These are phyloP conservation scores for Candida sanyaensis DNA, from an alignment of 1,139 yeast genomes.

Conservation along the genomic window DNA sequence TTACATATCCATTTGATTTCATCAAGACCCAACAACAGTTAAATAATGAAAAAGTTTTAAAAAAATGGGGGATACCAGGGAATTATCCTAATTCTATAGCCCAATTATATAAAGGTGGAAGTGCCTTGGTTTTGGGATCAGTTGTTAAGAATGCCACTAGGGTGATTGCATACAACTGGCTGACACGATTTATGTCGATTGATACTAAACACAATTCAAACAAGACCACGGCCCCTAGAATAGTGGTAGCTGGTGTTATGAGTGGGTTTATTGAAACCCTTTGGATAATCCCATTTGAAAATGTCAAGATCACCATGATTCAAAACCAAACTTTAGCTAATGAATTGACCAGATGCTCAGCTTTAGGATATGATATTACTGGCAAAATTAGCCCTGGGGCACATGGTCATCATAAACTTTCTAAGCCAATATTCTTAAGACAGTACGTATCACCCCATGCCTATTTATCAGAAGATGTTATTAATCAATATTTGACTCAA, in stretches of 20 bases:
- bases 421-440: slow-evolving; percentile 26
- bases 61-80: slow-evolving; percentile 36
- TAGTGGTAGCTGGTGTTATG: slow-evolving; percentile 82
- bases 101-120: slow-evolving; percentile 69
- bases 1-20: slow-evolving; percentile 85
- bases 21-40: slow-evolving; percentile 75
- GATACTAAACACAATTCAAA: slow-evolving; percentile 34
- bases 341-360: slow-evolving; percentile 29
- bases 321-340: slow-evolving; percentile 55
- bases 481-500: slow-evolving; percentile 27
- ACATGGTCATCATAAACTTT: slow-evolving; percentile 25
- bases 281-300: slow-evolving; percentile 89
- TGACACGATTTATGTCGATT: slow-evolving; percentile 72
- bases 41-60: slow-evolving; percentile 38
- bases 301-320: slow-evolving; percentile 81
- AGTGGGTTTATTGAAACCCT: slow-evolving; percentile 83
- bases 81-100: slow-evolving; percentile 41
- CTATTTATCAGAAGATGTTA: slow-evolving; percentile 38
- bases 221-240: slow-evolving; percentile 66
- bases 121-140: slow-evolving; percentile 78
- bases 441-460: slow-evolving; percentile 50
- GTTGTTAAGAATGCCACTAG: slow-evolving; percentile 72
- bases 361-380: slow-evolving; percentile 27
- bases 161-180: slow-evolving; percentile 73
- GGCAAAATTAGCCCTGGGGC: slow-evolving; percentile 14